Evolutionary conservation across 2,329 filamentous ascomycete genomes (phyloP).

Genomic region (Alternaria sp.): DNA sequence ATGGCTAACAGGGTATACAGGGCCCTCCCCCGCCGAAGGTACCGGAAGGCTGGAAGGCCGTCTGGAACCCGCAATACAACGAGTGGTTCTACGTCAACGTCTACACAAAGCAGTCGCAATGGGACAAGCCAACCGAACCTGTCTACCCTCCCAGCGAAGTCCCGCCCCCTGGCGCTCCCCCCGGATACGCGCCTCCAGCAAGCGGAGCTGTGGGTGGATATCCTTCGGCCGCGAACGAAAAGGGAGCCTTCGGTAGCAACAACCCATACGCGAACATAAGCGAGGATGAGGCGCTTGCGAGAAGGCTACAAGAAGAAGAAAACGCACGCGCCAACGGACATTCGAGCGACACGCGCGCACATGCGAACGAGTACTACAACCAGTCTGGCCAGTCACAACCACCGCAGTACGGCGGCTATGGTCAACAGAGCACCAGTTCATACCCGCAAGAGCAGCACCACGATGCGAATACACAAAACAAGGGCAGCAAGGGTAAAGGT

Average conservation of each 20-base stretch:
- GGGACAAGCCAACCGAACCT: conserved; percentile 80
- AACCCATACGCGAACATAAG: conserved; percentile 72
- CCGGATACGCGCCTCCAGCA: conserved; percentile 66
- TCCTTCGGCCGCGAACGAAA: conserved; percentile 53
- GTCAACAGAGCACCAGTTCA: conserved; percentile 36
- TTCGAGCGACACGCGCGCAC: conserved; percentile 53
- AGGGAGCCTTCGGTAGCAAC: conserved; percentile 62
- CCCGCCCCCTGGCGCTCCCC: conserved; percentile 69
- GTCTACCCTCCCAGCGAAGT: conserved; percentile 62
- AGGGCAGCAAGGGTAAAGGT: conserved; percentile 51
- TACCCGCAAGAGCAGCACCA: conserved; percentile 24
- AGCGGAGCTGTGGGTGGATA: conserved; percentile 46
- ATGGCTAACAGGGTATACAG: conserved; percentile 33
- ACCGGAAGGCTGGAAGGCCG: conserved; percentile 83
- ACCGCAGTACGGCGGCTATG: conserved; percentile 33
- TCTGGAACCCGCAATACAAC: conserved; percentile 86
- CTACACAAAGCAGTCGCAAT: conserved; percentile 87
- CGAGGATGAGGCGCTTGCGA: conserved; percentile 77
- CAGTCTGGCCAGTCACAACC: conserved; percentile 20
- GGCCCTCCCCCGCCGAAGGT: conserved; percentile 66
- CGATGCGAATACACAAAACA: conserved; percentile 33
- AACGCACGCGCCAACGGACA: conserved; percentile 64
- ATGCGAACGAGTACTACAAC: conserved; percentile 60
- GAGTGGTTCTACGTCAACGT: conserved; percentile 96
- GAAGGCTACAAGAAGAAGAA: conserved; percentile 84